phyloP scores from a whole-genome alignment of 2,329 filamentous ascomycete species.

The Arthrobotrys entomopaga region DNA sequence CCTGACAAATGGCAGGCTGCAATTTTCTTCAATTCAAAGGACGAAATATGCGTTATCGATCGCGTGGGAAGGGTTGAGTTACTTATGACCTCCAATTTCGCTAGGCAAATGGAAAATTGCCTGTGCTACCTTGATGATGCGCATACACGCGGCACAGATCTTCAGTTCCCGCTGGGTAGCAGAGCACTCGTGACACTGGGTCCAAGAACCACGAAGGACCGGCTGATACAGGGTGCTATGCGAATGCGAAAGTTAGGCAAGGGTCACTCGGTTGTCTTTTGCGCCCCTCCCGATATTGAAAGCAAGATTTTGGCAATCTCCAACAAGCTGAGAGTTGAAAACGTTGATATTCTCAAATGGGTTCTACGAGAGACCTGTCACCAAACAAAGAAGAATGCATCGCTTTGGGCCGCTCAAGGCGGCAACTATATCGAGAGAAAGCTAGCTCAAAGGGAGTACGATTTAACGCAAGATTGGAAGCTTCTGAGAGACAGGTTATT shows the following conservation, averaged over 20 bases:
- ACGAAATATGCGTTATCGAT: conserved; percentile 69
- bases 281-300: conserved; percentile 68
- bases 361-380: conserved; percentile 69
- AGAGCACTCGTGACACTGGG: conserved; percentile 76
- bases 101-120: conserved; percentile 69
- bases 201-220: conserved; percentile 73
- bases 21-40: conserved; percentile 70
- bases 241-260: conserved; percentile 74
- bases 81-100: conserved; percentile 71
- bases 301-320: conserved; percentile 64
- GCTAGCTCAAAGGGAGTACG: conserved; percentile 4
- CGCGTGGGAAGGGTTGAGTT: conserved; percentile 64
- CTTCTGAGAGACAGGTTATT: conserved; percentile 63
- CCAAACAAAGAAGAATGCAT: conserved; percentile 66
- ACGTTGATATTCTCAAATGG: conserved; percentile 71
- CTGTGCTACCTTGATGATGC: conserved; percentile 76
- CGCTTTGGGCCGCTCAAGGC: conserved; percentile 72
- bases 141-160: conserved; percentile 76
- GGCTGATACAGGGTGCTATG: conserved; percentile 77
- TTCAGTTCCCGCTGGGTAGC: conserved; percentile 70
- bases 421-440: conserved; percentile 63
- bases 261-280: conserved; percentile 71
- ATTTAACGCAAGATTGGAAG: conserved; percentile 7
- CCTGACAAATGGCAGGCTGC: conserved; percentile 61
- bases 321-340: conserved; percentile 61